Percentiles rank a stretch among this genome's conserved stretches.
Conservation (phyloP, 108 stramenopile species). For the Nitzschia sp. region DNA sequence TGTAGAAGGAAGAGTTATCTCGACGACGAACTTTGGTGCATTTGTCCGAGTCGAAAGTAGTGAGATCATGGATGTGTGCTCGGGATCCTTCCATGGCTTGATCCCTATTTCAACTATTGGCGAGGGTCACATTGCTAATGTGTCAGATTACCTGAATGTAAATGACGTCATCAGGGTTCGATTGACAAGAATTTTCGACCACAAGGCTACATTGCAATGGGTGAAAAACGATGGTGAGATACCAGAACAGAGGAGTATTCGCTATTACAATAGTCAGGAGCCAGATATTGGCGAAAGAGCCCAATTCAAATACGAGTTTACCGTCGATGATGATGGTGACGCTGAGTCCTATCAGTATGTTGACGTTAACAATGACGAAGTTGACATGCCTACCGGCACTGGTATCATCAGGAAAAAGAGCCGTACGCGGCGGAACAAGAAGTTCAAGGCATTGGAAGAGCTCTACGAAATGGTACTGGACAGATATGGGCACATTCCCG, state of each 20-base stretch:
- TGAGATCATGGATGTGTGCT: slow-evolving; percentile 59
- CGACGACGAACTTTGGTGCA: slow-evolving; percentile 87
- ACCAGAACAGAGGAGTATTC: background rate
- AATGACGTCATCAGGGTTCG: slow-evolving; percentile 85
- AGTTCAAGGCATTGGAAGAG: no score
- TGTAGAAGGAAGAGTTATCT: slow-evolving; percentile 87
- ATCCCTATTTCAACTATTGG: slow-evolving; percentile 83
- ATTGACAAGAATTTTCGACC: slow-evolving; percentile 61
- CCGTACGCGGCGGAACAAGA: no score
- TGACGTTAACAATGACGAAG: background rate
- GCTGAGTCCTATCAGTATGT: background rate
- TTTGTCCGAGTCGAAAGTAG: slow-evolving; percentile 88
- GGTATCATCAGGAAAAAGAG: no score
- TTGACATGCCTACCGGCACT: no score
- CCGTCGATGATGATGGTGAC: background rate
- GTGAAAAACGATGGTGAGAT: slow-evolving; percentile 75
- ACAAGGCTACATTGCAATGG: slow-evolving; percentile 37
- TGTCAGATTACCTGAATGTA: slow-evolving; percentile 56
- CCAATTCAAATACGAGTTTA: background rate
- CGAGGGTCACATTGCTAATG: slow-evolving; percentile 57
- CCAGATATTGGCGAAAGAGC: no score
- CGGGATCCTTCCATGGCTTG: slow-evolving; percentile 82
- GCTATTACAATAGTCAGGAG: no score
- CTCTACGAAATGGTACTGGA: no score
- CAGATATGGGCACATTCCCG: no score